Base-by-base conservation (phyloP, 148 eudicot genomes). In the Arctostaphylos glauca region DNA sequence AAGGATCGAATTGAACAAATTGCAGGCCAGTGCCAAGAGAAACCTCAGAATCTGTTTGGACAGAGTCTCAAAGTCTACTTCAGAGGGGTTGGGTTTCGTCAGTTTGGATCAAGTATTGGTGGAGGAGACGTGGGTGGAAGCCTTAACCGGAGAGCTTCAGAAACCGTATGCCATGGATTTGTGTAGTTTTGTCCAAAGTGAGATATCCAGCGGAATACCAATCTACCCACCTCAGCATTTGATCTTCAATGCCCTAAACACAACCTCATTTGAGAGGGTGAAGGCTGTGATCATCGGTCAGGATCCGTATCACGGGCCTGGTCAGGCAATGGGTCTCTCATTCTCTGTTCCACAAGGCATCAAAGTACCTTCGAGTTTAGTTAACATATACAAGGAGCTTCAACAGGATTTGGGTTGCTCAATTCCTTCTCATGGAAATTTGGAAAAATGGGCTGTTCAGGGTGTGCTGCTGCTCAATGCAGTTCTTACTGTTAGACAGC, bases 221-320 rank as follows among this genome's bases (percentile, higher is more conserved):
- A 88, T 96, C 43, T 94, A 93, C 85, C 99, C 99, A 38, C 98
- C 98, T 70, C 92, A 71, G 72, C 87, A 89, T 82, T 89, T 96
- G 94, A 96, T 96, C 58, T 96, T 96, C 76, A 94, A 96, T 88
- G 98, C 99, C 38, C 89, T 96, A 48, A 94, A 94, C 81, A 86
- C 99, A 18, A 94, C 97, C 81, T 92, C 98, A 0, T 93, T 93
- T 86, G 93, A 94, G 83, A 86, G 82, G 46, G 95, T 96, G 68
- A 96, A 96, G 84, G 95, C 84, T 83, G 99, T 96, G 82, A 92
- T 96, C 76, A 96, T 96, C 80, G 99, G 99, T 38, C 99, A 96
- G 98, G 99, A 96, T 87, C 99, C 99, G 49, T 96, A 96, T 87
- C 99, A 96, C 86, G 99, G 98, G 79, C 94, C 97, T 56, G 98